Base-by-base conservation (phyloP, 305 asterid species). In the Fraxinus paxiana region DNA sequence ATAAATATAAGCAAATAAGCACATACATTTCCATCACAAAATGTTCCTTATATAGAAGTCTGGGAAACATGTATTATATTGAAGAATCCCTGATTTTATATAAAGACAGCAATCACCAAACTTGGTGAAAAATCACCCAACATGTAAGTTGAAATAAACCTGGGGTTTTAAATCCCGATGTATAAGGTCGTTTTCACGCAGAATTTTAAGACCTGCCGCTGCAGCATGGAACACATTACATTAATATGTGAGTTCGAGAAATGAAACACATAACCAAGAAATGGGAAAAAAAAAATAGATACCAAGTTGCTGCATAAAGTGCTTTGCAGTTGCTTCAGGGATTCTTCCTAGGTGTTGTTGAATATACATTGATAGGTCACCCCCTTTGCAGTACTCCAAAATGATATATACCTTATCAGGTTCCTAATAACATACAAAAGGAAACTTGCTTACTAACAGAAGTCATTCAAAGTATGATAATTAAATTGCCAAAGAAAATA, bases 251-350 rank as follows among this genome's bases (percentile, higher is more conserved):
- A 61, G 38, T 72, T 84, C 43, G 18, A 46, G 67, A 59, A 75
- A 46, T 77, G 31, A 83, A 81, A 75, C 73, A 22, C n/a, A 78
- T 76, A 20, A 82, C 26, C 28, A 18, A 82, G 28, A 41, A 71
- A 2, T 81, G 84, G 9, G 1, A 0, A 12, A 73, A 31, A 75
- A 80, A 56, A 31, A 48, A 56, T 12, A 28, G 69, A 76, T 85
- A 92, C 98, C 97, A 73, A 94, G 91, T 85, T 94, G 98, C 88
- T 81, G 97, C 97, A 94, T 90, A 76, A 93, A 94, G 81, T 91
- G 90, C 84, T 90, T 93, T 22, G 98, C 92, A 77, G 93, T 91
- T 81, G 90, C 89, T 88, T 92, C 96, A 10, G 95, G 89, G 70
- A 94, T 87, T 88, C 79, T 89, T 80, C 97, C 94, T 77, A 89